Base-by-base conservation (phyloP, 192 early-diverging fungal species). In the Chytriomyces confervae region DNA sequence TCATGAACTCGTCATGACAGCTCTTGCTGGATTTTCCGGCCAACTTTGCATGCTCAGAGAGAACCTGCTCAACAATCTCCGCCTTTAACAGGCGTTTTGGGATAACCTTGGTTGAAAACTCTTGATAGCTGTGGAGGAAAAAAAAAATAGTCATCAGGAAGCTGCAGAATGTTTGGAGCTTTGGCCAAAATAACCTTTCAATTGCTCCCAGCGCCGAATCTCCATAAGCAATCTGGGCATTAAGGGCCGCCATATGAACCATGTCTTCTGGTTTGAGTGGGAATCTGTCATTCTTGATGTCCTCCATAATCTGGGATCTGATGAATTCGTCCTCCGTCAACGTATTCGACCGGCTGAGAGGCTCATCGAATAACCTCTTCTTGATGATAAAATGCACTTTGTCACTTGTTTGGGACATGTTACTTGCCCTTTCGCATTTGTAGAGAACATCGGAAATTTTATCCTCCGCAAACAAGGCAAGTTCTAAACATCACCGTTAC, bases 311-410 rank as follows among this genome's bases (percentile, higher is more conserved):
- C 62, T 86, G 85, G 11, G 79, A 78, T 66, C 79, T 53, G 9
- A 81, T 62, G 49, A 86, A 78, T 8, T 71, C 70, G 24, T 86
- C 83, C 49, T 82, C 85, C 1, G 62, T 36, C 18, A 51, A 63
- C 7, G 67, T 60, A 18, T 66, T 61, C 57, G 29, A 29, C 36
- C 53, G 70, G 50, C 73, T 63, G 13, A 50, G 45, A 6, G 84
- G 81, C 51, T 81, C 63, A n/a, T 83, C 61, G 75, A 82, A 84
- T 8, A 86, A 48, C 9, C 80, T 66, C 50, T 81, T 83, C 69
- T 83, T 86, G 62, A 84, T 74, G 45, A 80, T 73, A 63, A 86
- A 84, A 45, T 77, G 79, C 8, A 86, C 85, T 23, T 80, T 81
- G 51, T 72, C 65, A 29, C 50, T 10, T 11, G 67, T 69, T 49